These are phyloP conservation scores for Trebouxia sp. DNA, from an alignment of 139 green algal species.

Conservation along the genomic window DNA sequence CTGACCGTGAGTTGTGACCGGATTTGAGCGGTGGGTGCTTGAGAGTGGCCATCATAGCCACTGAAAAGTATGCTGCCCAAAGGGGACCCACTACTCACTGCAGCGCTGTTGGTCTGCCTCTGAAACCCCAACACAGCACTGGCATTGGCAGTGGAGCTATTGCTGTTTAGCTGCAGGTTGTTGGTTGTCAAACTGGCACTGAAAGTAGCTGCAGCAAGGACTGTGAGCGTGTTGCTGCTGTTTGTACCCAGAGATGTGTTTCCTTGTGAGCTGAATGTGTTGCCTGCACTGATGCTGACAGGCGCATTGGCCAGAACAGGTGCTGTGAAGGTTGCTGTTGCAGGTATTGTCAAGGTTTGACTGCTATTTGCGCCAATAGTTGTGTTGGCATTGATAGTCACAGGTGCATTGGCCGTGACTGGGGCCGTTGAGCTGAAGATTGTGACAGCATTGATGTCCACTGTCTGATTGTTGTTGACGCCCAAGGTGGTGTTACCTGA, in stretches of 20 bases:
- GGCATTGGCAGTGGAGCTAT: neutral
- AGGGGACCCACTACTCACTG: neutral
- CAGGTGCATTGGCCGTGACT: neutral
- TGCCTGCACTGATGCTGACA: neutral
- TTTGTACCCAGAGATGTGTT: neutral
- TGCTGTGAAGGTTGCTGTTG: neutral
- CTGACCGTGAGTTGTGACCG: neutral
- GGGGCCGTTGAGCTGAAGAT: neutral
- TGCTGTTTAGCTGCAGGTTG: constrained; percentile 2
- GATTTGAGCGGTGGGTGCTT: neutral
- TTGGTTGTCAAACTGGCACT: neutral
- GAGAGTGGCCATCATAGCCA: neutral
- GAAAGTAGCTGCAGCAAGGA: neutral
- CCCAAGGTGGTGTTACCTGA: neutral
- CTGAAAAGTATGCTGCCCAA: neutral
- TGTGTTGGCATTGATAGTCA: neutral
- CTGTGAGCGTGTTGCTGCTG: neutral
- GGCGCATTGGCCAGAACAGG: neutral
- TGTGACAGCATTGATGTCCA: neutral
- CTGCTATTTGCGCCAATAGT: neutral
- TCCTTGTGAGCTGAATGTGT: neutral
- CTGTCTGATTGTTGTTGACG: neutral
- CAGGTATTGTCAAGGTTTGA: constrained; percentile 1
- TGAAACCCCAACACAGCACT: neutral
- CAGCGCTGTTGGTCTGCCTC: neutral